phyloP scores from a whole-genome alignment of 1,284 basidiomycete species.

The Ganoderma boninense region DNA sequence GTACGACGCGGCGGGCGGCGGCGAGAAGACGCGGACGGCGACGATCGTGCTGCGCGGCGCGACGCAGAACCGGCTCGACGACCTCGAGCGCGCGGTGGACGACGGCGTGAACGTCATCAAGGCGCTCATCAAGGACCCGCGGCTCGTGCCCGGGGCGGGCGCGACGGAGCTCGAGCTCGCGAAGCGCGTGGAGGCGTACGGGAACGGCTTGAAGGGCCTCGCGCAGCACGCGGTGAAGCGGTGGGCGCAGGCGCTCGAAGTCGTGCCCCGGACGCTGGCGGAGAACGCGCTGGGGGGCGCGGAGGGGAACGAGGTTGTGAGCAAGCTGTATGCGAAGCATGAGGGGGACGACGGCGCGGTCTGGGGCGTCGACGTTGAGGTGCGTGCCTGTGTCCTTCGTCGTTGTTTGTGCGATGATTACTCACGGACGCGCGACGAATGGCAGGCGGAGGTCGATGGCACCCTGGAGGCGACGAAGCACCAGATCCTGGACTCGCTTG shows the following conservation, averaged over 20 bases:
- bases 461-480: constrained; percentile 69
- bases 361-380: constrained; percentile 96
- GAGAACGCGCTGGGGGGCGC: constrained; percentile 94
- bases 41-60: constrained; percentile 98
- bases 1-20: constrained; percentile 54
- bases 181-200: constrained; percentile 85
- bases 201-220: constrained; percentile 89
- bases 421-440: neutral
- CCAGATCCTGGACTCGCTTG: constrained; percentile 85
- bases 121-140: constrained; percentile 88
- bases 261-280: constrained; percentile 92
- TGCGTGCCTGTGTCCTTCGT: constrained; percentile 39
- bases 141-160: constrained; percentile 95
- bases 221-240: constrained; percentile 95
- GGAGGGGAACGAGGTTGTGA: constrained; percentile 93
- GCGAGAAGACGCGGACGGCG: constrained; percentile 84
- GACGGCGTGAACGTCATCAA: constrained; percentile 99
- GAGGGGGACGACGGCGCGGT: constrained; percentile 72
- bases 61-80: constrained; percentile 94
- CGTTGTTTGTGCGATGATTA: too few species aligned
- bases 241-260: constrained; percentile 91
- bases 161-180: constrained; percentile 94
- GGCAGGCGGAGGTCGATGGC: constrained; percentile 79
- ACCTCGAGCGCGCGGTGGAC: constrained; percentile 94
- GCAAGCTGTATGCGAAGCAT: constrained; percentile 90